These are phyloP conservation scores for Cryoendolithus antarcticus DNA, from an alignment of 2,329 filamentous ascomycete genomes.

Conservation along the genomic window DNA sequence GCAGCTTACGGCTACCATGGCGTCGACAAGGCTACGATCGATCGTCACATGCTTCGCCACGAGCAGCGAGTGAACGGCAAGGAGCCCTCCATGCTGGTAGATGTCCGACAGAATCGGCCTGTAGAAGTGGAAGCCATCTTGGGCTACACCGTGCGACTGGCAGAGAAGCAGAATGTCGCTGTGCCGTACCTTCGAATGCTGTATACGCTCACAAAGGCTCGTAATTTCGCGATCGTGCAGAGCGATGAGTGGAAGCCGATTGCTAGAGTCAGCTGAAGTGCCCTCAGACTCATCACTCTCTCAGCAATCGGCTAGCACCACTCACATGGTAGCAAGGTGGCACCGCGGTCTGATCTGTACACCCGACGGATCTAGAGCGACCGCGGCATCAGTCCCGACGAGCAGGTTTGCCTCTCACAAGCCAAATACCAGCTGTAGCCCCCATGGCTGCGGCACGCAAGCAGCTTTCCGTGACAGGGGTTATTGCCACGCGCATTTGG, in stretches of 20 bases:
- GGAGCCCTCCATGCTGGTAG: constrained; percentile 39
- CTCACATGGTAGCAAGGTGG: too few relatives aligned
- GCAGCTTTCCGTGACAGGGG: too few relatives aligned
- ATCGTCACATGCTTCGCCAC: constrained; percentile 29
- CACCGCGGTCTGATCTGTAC: too few relatives aligned
- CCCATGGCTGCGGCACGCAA: too few relatives aligned
- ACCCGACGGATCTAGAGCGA: too few relatives aligned
- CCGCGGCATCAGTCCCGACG: too few relatives aligned
- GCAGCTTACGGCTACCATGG: constrained; percentile 26
- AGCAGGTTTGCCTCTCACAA: too few relatives aligned
- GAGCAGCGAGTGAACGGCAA: constrained; percentile 30
- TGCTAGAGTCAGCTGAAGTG: constrained; percentile 5
- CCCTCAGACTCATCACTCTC: not conserved
- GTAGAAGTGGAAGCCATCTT: constrained; percentile 40
- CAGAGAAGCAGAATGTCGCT: constrained; percentile 25
- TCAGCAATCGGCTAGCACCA: not conserved
- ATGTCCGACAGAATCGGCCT: constrained; percentile 30
- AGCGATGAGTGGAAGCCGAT: constrained; percentile 10
- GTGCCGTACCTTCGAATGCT: constrained; percentile 31
- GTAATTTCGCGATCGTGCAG: constrained; percentile 10
- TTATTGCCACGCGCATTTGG: too few relatives aligned
- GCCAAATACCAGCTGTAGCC: too few relatives aligned
- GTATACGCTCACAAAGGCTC: constrained; percentile 31
- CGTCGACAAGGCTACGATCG: constrained; percentile 27
- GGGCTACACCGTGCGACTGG: constrained; percentile 33